Conservation (phyloP, 2,329 filamentous ascomycete species). For the Exophiala viscosa region DNA sequence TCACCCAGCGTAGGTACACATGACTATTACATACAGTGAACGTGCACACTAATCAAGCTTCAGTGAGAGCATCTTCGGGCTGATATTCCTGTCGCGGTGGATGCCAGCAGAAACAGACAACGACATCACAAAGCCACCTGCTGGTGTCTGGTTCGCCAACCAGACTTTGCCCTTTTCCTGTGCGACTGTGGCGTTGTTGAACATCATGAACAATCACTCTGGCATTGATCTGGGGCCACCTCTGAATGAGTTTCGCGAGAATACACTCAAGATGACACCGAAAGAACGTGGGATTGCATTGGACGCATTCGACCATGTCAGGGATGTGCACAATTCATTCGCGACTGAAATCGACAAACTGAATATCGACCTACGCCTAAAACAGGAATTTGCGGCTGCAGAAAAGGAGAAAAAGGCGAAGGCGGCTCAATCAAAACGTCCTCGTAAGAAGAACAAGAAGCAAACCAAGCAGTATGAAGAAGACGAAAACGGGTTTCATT, state of each 20-base stretch:
- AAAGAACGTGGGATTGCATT: constrained; percentile 72
- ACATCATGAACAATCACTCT: constrained; percentile 83
- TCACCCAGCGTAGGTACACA: constrained; percentile 35
- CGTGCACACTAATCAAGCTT: background rate
- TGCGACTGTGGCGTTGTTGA: constrained; percentile 86
- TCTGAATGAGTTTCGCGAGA: constrained; percentile 67
- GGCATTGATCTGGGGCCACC: constrained; percentile 65
- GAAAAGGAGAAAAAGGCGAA: constrained; percentile 36
- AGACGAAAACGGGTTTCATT: constrained; percentile 71
- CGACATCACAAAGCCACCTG: constrained; percentile 54
- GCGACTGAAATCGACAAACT: constrained; percentile 52
- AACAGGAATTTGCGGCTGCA: constrained; percentile 47
- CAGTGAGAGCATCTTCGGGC: constrained; percentile 70
- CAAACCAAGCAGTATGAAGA: constrained; percentile 46
- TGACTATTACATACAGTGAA: constrained; percentile 40
- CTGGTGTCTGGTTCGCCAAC: constrained; percentile 87
- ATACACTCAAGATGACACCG: constrained; percentile 65
- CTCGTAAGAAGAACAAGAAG: constrained; percentile 35
- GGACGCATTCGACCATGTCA: constrained; percentile 70
- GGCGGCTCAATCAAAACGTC: constrained; percentile 26
- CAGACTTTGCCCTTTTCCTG: constrained; percentile 85
- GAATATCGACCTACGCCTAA: constrained; percentile 38
- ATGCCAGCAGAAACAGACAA: constrained; percentile 54
- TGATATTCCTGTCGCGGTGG: constrained; percentile 86
- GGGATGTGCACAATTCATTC: constrained; percentile 82